Evolutionary conservation across 2,329 filamentous ascomycete species (phyloP).

Genomic region (Hypoxylon rubiginosum): DNA sequence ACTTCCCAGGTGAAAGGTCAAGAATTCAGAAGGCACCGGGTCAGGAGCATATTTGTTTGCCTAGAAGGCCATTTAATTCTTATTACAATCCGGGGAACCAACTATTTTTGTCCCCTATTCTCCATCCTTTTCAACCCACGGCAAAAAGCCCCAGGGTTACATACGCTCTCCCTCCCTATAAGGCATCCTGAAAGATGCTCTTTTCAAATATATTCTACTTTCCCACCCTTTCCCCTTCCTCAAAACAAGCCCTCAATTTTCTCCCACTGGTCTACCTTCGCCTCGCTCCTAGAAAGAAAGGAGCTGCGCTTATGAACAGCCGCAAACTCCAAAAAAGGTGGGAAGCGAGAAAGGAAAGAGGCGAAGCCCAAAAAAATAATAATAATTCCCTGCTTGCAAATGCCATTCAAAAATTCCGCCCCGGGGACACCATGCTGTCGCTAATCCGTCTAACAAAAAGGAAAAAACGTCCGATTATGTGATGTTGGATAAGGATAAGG

Average conservation of each 20-base stretch:
- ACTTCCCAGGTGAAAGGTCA: background rate
- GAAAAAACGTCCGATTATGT: conserved; percentile 22
- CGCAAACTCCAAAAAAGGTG: conserved; percentile 3
- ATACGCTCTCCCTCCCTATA: background rate
- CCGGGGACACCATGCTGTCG: conserved; percentile 29
- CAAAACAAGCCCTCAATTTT: conserved; percentile 11
- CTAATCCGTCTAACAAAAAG: conserved; percentile 29
- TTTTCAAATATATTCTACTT: conserved; percentile 9
- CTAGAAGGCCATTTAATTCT: conserved; percentile 5
- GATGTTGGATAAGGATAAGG: conserved; percentile 8
- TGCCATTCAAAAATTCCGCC: conserved; percentile 33
- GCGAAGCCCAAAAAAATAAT: background rate
- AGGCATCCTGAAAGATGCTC: conserved; percentile 5
- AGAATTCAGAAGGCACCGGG: background rate
- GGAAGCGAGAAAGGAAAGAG: conserved; percentile 10
- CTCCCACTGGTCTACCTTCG: background rate
- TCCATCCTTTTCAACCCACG: background rate
- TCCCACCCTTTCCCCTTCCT: background rate
- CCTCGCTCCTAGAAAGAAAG: background rate
- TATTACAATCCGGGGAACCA: conserved; percentile 6
- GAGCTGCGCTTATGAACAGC: background rate
- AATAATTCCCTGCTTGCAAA: conserved; percentile 28
- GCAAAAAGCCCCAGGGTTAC: background rate
- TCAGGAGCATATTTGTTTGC: conserved; percentile 1
- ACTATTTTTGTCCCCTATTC: background rate